Percentiles rank a stretch among this genome's conserved stretches.
Evolutionary conservation across 495 filamentous ascomycete species (phyloP).

Genomic region (Talaromyces stipitatus): DNA sequence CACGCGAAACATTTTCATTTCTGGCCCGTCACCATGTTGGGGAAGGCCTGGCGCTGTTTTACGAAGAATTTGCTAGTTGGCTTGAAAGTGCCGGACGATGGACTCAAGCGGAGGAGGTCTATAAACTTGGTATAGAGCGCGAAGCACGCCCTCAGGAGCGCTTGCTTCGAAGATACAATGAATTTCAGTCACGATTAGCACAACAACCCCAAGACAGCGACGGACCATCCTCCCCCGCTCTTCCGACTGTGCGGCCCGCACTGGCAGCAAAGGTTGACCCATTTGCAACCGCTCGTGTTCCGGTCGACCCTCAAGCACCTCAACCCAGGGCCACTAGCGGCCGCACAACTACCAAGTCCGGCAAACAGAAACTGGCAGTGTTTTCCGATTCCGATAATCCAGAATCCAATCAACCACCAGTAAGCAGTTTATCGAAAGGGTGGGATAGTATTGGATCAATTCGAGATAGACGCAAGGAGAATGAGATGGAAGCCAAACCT

Average conservation of each 20-base stretch:
- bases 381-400: constrained; percentile 66
- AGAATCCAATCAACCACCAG: constrained; percentile 31
- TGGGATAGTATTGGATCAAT: constrained; percentile 91
- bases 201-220: constrained; percentile 46
- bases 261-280: constrained; percentile 81
- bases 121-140: constrained; percentile 74
- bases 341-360: constrained; percentile 50
- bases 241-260: constrained; percentile 77
- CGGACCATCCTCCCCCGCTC: constrained; percentile 74
- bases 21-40: constrained; percentile 82
- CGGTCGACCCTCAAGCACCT: constrained; percentile 60
- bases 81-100: constrained; percentile 79
- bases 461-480: constrained; percentile 88
- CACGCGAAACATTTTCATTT: constrained; percentile 87
- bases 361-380: constrained; percentile 77
- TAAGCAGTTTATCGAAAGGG: constrained; percentile 51
- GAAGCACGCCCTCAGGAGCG: constrained; percentile 80
- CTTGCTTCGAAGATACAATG: constrained; percentile 76
- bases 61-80: constrained; percentile 94
- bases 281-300: constrained; percentile 45
- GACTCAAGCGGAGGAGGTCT: constrained; percentile 91
- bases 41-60: constrained; percentile 84
- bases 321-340: constrained; percentile 30
- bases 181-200: constrained; percentile 76
- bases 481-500: constrained; percentile 74